Evolutionary conservation across 1,139 yeast species (phyloP), one percentile per base, ranked within the genome.

Genomic region (Hemisphaericaspora subhashii): DNA sequence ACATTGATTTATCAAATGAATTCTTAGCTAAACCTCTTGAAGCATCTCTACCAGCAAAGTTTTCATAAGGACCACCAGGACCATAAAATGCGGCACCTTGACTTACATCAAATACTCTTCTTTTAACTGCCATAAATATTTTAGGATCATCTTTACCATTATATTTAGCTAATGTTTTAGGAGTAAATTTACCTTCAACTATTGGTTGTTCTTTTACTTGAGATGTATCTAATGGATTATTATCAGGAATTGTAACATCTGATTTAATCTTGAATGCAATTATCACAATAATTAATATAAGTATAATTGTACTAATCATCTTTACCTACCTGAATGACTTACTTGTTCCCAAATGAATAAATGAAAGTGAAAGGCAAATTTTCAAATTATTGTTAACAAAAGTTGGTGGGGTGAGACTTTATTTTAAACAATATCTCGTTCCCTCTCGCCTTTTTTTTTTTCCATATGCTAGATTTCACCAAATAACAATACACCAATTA

Each of bases 31-130:
- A 74, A 0, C 98, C 98, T 48, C 98, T 71, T 2, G 95, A 85
- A 2, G 98, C 98, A 64, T 92, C 98, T 50, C 88, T 84, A 3
- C 98, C 98, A 1, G 98, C 98, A 70, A 92, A 92, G 57, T 88
- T 89, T 41, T 86, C 83, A 62, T 92, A 92, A 0, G 98, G 96
- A 0, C 98, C 97, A 16, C 94, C 89, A 3, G 98, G 98, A 0
- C 98, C 98, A 57, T 94, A 92, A 58, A 92, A 92, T 37, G 80
- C 75, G 46, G 89, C 79, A 0, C 96, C 96, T 17, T 74, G 71
- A 9, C 87, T 70, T 18, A 89, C 96, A 57, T 92, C 96, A 57
- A 78, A 92, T 4, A 92, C 96, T 33, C 77, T 81, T 2, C 96
- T 95, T 52, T 74, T 79, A 12, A 92, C 88, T 0, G 88, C 95